Conservation (phyloP, 1,284 basidiomycete species). For the Inonotus obliquus region DNA sequence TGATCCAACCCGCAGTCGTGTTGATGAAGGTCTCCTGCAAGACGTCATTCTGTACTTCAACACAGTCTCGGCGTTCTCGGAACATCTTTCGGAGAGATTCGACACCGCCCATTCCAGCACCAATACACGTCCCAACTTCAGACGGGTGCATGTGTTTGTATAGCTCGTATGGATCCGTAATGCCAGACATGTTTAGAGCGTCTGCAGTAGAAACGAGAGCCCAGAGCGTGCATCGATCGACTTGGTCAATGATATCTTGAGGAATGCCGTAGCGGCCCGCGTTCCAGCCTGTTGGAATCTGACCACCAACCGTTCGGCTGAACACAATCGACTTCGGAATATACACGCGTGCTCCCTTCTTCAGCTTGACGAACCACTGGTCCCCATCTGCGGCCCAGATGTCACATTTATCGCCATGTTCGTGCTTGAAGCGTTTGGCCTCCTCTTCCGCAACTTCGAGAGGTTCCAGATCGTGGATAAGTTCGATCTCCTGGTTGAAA, state of each 20-base stretch:
- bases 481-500: conserved; percentile 96
- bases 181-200: conserved; percentile 94
- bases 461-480: conserved; percentile 94
- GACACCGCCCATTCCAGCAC: conserved; percentile 97
- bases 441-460: conserved; percentile 91
- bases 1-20: conserved; percentile 97
- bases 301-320: conserved; percentile 91
- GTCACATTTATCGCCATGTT: conserved; percentile 96
- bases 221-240: conserved; percentile 94
- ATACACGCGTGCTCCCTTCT: conserved; percentile 93
- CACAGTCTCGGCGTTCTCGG: conserved; percentile 95
- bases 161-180: conserved; percentile 95
- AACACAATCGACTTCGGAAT: conserved; percentile 96
- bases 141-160: conserved; percentile 97
- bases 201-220: conserved; percentile 93
- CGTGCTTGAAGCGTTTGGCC: conserved; percentile 92
- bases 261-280: conserved; percentile 96
- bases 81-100: conserved; percentile 92
- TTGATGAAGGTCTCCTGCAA: conserved; percentile 99
- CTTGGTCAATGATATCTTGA: conserved; percentile 94
- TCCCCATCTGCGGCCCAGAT: conserved; percentile 88
- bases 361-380: conserved; percentile 97
- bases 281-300: conserved; percentile 96
- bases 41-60: conserved; percentile 97
- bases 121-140: conserved; percentile 88